Evolutionary conservation across 768 basidiomycete genomes (phyloP).

Genomic region (Russula emetica): DNA sequence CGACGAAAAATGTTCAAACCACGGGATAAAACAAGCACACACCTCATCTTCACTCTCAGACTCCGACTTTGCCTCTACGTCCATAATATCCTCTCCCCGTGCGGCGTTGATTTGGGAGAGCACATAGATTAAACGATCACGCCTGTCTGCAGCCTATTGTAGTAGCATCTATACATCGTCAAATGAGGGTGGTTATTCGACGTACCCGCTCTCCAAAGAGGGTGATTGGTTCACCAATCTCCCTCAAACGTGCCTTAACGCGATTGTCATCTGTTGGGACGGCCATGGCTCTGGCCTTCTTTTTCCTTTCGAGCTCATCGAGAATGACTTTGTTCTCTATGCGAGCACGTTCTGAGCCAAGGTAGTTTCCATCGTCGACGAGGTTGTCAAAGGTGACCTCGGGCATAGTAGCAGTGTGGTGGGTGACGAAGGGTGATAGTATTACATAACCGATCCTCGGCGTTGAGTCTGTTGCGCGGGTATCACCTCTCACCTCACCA

Average conservation of each 20-base stretch:
- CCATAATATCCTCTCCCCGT: constrained; percentile 74
- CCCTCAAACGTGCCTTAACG: constrained; percentile 83
- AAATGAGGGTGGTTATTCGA: constrained; percentile 27
- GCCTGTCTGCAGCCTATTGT: constrained; percentile 83
- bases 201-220: constrained; percentile 95
- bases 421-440: constrained; percentile 37
- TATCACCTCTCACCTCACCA: not conserved
- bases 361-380: constrained; percentile 72
- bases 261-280: constrained; percentile 96
- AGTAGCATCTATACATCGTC: constrained; percentile 26
- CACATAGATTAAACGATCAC: constrained; percentile 93
- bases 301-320: constrained; percentile 96
- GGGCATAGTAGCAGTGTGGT: constrained; percentile 44
- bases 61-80: constrained; percentile 64
- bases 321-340: constrained; percentile 83
- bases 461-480: not conserved
- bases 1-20: not conserved
- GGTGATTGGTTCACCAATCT: constrained; percentile 95
- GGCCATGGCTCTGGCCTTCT: constrained; percentile 87
- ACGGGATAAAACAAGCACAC: constrained; percentile 25
- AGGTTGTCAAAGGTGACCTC: constrained; percentile 75
- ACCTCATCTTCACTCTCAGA: constrained; percentile 77
- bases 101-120: constrained; percentile 91
- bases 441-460: constrained; percentile 12
- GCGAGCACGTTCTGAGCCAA: constrained; percentile 68